These are phyloP conservation scores for Calendula officinalis DNA, from an alignment of 129 eudicot species.

Conservation along the genomic window DNA sequence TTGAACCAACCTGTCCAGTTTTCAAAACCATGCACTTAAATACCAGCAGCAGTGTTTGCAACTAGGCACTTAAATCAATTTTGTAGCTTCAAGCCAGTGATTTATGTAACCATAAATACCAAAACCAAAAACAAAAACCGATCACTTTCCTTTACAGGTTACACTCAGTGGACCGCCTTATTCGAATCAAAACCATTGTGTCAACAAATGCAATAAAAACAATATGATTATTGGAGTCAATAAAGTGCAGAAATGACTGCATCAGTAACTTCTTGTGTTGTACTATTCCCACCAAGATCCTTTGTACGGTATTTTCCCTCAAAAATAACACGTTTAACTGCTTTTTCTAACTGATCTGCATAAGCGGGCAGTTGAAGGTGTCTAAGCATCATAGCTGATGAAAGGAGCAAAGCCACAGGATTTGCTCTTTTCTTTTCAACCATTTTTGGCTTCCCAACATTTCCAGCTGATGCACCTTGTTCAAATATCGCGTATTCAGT, in stretches of 20 bases:
- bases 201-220: slow-evolving; percentile 12
- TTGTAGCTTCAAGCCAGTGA: not conserved
- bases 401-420: slow-evolving; percentile 80
- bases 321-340: slow-evolving; percentile 69
- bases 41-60: no score
- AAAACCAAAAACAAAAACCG: slow-evolving; percentile 5
- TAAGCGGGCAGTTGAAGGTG: slow-evolving; percentile 75
- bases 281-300: slow-evolving; percentile 75
- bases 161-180: slow-evolving; percentile 25
- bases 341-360: slow-evolving; percentile 72
- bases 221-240: slow-evolving; percentile 16
- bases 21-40: not conserved
- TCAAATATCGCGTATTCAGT: slow-evolving; percentile 73
- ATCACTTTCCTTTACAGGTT: slow-evolving; percentile 27
- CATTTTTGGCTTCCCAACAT: slow-evolving; percentile 64
- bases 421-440: slow-evolving; percentile 72
- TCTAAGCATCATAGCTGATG: slow-evolving; percentile 90
- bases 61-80: not conserved
- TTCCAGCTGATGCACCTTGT: slow-evolving; percentile 96
- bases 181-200: slow-evolving; percentile 21
- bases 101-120: slow-evolving; percentile 14
- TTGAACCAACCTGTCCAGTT: no score
- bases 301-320: slow-evolving; percentile 64
- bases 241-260: slow-evolving; percentile 70
- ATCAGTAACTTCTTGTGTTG: slow-evolving; percentile 81